Evolutionary conservation across 495 filamentous ascomycete species (phyloP).

Genomic region (Aspergillus affinis): DNA sequence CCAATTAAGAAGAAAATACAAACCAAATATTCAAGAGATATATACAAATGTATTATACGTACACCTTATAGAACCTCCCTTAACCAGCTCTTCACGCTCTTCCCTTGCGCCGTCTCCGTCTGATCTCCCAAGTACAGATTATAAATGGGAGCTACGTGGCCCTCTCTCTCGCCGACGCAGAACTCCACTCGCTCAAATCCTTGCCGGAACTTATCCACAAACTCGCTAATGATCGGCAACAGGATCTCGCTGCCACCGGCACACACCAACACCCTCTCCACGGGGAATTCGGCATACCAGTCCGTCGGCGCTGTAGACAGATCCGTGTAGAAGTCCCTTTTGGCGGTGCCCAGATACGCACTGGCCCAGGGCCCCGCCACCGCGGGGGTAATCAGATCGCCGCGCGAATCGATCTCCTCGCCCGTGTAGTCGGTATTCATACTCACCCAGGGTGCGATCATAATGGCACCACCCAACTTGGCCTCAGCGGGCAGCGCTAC

Average conservation of each 20-base stretch:
- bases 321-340: constrained; percentile 57
- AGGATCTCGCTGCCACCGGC: constrained; percentile 61
- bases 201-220: constrained; percentile 41
- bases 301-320: constrained; percentile 46
- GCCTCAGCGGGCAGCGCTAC: constrained; percentile 13
- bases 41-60: constrained; percentile 1
- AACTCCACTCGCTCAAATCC: constrained; percentile 38
- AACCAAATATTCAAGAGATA: not conserved
- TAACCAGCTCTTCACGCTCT: constrained; percentile 33
- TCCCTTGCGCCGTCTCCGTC: constrained; percentile 42
- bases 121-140: constrained; percentile 38
- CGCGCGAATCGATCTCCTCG: constrained; percentile 45
- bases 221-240: constrained; percentile 54
- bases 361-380: constrained; percentile 46
- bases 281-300: constrained; percentile 52
- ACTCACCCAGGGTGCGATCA: constrained; percentile 59
- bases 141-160: constrained; percentile 46
- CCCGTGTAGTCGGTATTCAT: constrained; percentile 44
- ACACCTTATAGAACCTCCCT: constrained; percentile 22
- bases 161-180: constrained; percentile 38
- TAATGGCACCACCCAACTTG: constrained; percentile 46
- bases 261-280: constrained; percentile 52
- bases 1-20: not conserved
- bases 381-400: constrained; percentile 48
- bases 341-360: constrained; percentile 47